Conservation (phyloP, 345 rosid species). For the Geranium brycei region DNA sequence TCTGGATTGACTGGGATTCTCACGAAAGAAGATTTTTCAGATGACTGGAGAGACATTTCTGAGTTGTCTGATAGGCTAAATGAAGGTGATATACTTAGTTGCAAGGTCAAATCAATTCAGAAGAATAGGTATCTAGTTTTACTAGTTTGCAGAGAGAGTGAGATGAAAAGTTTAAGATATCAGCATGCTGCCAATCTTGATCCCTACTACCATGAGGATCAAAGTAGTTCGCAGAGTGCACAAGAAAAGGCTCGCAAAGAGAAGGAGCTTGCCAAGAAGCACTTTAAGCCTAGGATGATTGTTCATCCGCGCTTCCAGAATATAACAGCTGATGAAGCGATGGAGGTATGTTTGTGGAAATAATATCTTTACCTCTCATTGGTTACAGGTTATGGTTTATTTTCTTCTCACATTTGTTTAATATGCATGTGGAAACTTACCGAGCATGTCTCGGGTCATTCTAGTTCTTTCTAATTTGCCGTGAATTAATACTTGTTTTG, state of each 20-base stretch:
- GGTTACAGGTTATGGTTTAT: too few relatives aligned
- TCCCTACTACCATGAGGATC: slow-evolving; percentile 71
- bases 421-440: too few relatives aligned
- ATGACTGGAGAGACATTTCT: slow-evolving; percentile 80
- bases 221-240: slow-evolving; percentile 47
- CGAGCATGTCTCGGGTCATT: too few relatives aligned
- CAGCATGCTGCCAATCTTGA: slow-evolving; percentile 41
- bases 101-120: slow-evolving; percentile 81
- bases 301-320: slow-evolving; percentile 98
- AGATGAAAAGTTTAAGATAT: slow-evolving; percentile 56
- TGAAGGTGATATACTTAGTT: slow-evolving; percentile 81
- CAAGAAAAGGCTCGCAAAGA: slow-evolving; percentile 91
- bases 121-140: slow-evolving; percentile 82
- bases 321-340: slow-evolving; percentile 86
- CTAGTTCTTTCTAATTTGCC: too few relatives aligned
- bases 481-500: too few relatives aligned
- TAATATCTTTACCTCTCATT: too few relatives aligned
- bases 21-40: slow-evolving; percentile 73
- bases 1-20: slow-evolving; percentile 92
- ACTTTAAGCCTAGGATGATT: slow-evolving; percentile 90
- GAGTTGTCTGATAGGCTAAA: slow-evolving; percentile 74
- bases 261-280: slow-evolving; percentile 83
- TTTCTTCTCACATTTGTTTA: too few relatives aligned
- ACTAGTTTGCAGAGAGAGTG: slow-evolving; percentile 68
- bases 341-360: slow-evolving; percentile 39